Conservation (phyloP, 2,329 filamentous ascomycete species). For the Fonsecaea nubica region DNA sequence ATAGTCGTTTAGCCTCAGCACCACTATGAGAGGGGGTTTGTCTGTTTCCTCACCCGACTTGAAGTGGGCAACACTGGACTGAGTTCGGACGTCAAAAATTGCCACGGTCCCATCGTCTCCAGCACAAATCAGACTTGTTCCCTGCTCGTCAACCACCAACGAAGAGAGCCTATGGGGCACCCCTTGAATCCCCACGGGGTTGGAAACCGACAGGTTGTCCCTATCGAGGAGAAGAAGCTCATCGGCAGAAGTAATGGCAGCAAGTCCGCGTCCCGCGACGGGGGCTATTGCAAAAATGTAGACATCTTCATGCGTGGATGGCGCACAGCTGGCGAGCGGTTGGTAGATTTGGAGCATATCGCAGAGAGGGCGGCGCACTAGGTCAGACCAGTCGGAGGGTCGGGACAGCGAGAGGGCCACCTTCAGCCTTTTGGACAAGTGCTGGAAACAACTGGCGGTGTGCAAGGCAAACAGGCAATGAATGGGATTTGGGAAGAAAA, state of each 20-base stretch:
- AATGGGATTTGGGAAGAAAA: background rate
- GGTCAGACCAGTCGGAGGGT: background rate
- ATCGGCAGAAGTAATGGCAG: conserved; percentile 39
- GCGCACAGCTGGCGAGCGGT: conserved; percentile 27
- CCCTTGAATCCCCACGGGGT: conserved; percentile 17
- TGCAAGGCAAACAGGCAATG: background rate
- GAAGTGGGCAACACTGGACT: conserved; percentile 27
- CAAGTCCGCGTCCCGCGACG: conserved; percentile 30
- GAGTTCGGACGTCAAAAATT: conserved; percentile 36
- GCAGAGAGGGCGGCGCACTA: background rate
- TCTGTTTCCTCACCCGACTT: conserved; percentile 29
- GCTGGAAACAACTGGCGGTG: conserved; percentile 13
- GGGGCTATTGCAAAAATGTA: conserved; percentile 40
- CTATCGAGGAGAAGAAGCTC: conserved; percentile 38
- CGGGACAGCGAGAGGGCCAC: background rate
- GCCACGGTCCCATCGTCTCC: conserved; percentile 36
- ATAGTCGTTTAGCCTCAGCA: background rate
- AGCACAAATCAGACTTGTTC: conserved; percentile 32
- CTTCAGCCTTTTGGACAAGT: background rate
- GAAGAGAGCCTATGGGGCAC: conserved; percentile 32
- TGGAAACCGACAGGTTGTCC: conserved; percentile 21
- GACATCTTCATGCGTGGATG: conserved; percentile 33
- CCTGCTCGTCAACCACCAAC: conserved; percentile 31
- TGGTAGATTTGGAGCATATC: conserved; percentile 28
- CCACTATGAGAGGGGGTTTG: background rate